Base-by-base conservation (phyloP, 192 early-diverging fungal genomes). In the Coemansia asiatica region DNA sequence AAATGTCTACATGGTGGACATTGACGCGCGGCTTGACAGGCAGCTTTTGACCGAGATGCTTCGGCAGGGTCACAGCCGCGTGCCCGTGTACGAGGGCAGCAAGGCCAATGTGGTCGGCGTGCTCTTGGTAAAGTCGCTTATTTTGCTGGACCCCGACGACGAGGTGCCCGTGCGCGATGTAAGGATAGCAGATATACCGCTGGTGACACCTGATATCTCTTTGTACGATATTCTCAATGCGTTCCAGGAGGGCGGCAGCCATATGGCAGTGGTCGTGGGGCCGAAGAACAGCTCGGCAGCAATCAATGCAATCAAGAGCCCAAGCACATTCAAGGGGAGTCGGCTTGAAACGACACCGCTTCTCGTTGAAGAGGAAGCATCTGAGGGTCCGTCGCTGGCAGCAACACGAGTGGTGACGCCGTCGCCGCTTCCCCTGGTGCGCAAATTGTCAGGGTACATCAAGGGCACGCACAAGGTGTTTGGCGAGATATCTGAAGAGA, bases 161-260 rank as follows among this genome's bases (percentile, higher is more conserved):
- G 76, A 76, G 16, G 71, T 79, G 22, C 88, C 87, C 2, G 87
- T 91, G 8, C 83, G 86, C 5, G 83, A 88, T 38, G 83, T 89
- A 21, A 33, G 35, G 10, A 86, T 86, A 26, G 81, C 82, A 22
- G 50, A 56, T 15, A 77, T 85, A 8, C 83, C 83, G 48, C 46
- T 75, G 16, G 74, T 85, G 31, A 79, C 83, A 1, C 60, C 83
- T 9, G 57, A 67, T n/a, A 65, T 56, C 22, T 82, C 83, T 22
- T 57, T 85, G 15, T 82, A 90, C 51, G 91, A 92, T 48, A 91
- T 92, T 29, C 75, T 92, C 50, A 92, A 92, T 69, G 89, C 89
- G 53, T 92, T 92, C 77, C 91, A 92, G 61, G 90, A 90, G 67
- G 91, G 91, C 25, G 85, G 89, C 60, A 89, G 89, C 57, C 91